phyloP scores from a whole-genome alignment of 352 stramenopile genomes.

The Phytophthora meadii region DNA sequence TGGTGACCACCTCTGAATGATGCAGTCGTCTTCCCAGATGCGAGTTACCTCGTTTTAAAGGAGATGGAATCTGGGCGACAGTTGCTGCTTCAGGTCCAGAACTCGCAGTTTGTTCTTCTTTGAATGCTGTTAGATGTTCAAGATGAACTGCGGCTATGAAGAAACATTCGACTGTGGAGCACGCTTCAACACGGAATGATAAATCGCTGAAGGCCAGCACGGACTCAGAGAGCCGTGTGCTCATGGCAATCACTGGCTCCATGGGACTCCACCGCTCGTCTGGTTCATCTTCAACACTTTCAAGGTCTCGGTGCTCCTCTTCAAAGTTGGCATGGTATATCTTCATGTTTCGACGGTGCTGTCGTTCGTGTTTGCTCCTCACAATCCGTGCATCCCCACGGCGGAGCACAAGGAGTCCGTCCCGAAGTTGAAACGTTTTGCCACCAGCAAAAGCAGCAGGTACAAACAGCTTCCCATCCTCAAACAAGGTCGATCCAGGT shows the following conservation, averaged over 20 bases:
- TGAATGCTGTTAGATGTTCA: constrained; percentile 14
- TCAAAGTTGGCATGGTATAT: constrained; percentile 11
- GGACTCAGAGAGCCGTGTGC: constrained; percentile 21
- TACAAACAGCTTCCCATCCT: constrained; percentile 42
- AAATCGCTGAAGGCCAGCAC: constrained; percentile 19
- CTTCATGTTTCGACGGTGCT: constrained; percentile 1
- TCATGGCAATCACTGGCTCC: constrained; percentile 40
- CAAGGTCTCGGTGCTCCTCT: background rate
- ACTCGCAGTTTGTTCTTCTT: background rate
- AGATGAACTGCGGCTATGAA: constrained; percentile 54
- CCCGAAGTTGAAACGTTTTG: constrained; percentile 23
- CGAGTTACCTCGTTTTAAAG: constrained; percentile 33
- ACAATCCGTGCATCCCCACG: constrained; percentile 39
- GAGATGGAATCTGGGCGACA: constrained; percentile 1
- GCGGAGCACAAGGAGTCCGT: constrained; percentile 42
- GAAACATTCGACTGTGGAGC: constrained; percentile 61
- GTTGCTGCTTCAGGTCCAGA: background rate
- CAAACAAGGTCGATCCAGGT: constrained; percentile 50
- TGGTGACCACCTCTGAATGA: constrained; percentile 47
- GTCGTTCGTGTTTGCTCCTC: constrained; percentile 14
- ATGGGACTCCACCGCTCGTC: constrained; percentile 43
- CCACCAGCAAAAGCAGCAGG: constrained; percentile 11
- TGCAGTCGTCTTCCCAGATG: constrained; percentile 30
- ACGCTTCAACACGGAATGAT: constrained; percentile 41
- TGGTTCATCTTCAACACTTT: constrained; percentile 12